Base-by-base conservation (phyloP, 148 eudicot genomes). In the Oxyria digyna region DNA sequence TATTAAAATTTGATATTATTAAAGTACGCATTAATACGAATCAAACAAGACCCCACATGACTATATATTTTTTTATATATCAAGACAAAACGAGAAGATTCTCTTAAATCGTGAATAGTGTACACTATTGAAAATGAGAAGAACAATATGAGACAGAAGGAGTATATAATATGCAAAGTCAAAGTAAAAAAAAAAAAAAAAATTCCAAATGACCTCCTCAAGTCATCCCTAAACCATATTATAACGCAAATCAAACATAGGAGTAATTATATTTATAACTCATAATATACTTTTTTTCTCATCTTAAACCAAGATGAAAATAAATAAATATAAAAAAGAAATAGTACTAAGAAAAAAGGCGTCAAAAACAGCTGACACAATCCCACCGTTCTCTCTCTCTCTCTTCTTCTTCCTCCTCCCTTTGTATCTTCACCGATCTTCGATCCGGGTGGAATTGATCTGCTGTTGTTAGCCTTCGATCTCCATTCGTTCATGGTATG, bases 401-500 rank as follows among this genome's bases (percentile, higher is more conserved):
- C 62, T 23, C 13, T 52, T 26, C 18, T 31, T 4, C 14, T 14
- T 59, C 65, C 65, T 8, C 21, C 65, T n/a, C 12, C 12, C 26
- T 27, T 27, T 18, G 11, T 33, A 13, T 55, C 65, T 31, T 59
- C 65, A 59, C 29, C 65, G 38, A 59, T 59, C 65, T 59, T 31
- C 65, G 65, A 13, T 59, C 37, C 65, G 65, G 65, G 37, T 59
- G 38, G 65, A 59, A 59, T 4, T 29, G 15, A 59, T 59, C 65
- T 31, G 38, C 2, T 4, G 18, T 59, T 4, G 18, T 59, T 59
- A 59, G 65, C 37, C 38, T 29, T 59, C 65, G 38, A 59, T 59
- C 65, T 29, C 65, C 35, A 57, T 11, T 57, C 35, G 33, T 57
- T 31, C 6, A 14, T 15, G 37, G 65, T 59, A 59, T 14, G 37